Evolutionary conservation across 2,329 filamentous ascomycete species (phyloP), one percentile per base, ranked within the genome.

Genomic region (Simplicillium sp.): DNA sequence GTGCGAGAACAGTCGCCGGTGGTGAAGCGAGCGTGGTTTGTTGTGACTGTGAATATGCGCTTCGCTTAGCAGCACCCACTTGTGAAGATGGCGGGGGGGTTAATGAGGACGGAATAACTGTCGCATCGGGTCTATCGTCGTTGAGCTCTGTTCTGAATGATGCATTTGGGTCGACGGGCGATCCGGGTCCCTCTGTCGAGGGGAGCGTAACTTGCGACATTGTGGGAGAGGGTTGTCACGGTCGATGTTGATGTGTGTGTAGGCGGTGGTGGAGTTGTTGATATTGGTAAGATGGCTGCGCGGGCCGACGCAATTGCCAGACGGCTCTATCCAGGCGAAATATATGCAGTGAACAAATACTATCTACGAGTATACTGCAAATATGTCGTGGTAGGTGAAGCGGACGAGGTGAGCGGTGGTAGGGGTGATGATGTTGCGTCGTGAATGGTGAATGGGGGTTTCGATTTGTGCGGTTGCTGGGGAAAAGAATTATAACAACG

Each of bases 81-180:
- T 76, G 73, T 1, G 71, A 75, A 1, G 72, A 76, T 0, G 73
- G 73, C 17, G 73, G 75, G 3, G 74, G 75, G 3, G 75, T 77
- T 39, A 76, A 56, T 17, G 74, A 78, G 2, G 74, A 77, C 4
- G 73, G 72, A 42, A 78, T 75, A 38, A 76, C 59, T 18, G 64
- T 61, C n/a, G 63, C 53, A 14, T 54, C 52, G 2, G 57, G 54
- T 32, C 62, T 57, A 36, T 72, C 69, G 42, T 75, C 70, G 52
- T 67, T 70, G 44, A 57, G 44, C 45, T 76, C 70, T 3, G 66
- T 68, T 49, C 64, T 69, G 54, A 76, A 74, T 0, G 70, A 73
- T 36, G 61, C 53, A 36, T 58, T 56, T 6, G 65, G 62, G 37
- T 75, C 70, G 46, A 69, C 59, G 20, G 75, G 73, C 11, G 75